A percentile compares a stretch with the other conserved stretches of the same genome.
Conservation (phyloP, 2,329 filamentous ascomycete genomes). For the Aspergillus fructus region DNA sequence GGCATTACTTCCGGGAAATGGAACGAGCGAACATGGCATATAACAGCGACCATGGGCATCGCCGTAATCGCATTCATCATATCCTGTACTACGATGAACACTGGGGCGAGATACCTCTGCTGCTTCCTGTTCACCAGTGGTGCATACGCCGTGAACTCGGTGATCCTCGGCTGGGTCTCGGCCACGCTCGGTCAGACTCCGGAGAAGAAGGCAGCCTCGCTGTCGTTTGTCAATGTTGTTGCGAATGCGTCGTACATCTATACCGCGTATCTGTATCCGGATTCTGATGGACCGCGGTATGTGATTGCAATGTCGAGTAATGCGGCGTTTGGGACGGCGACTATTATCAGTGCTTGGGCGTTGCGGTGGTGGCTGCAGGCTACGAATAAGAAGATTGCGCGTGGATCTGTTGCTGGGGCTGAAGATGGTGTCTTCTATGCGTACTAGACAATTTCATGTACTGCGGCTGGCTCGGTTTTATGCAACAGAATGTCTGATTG, state of each 20-base stretch:
- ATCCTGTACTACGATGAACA: slow-evolving; percentile 17
- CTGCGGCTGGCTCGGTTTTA: no score
- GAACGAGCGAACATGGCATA: slow-evolving; percentile 25
- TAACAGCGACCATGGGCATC: slow-evolving; percentile 14
- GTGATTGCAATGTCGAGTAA: not conserved
- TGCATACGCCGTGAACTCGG: slow-evolving; percentile 30
- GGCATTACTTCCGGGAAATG: not conserved
- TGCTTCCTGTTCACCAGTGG: slow-evolving; percentile 26
- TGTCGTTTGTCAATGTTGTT: slow-evolving; percentile 40
- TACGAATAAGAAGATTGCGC: not conserved
- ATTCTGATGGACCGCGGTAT: slow-evolving; percentile 7
- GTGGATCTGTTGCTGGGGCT: not conserved
- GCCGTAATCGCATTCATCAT: slow-evolving; percentile 23
- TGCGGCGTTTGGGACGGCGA: not conserved
- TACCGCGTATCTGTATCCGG: slow-evolving; percentile 28
- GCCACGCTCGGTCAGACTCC: slow-evolving; percentile 38
- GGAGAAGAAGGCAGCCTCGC: slow-evolving; percentile 41
- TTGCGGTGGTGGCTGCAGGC: not conserved
- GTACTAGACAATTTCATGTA: not conserved
- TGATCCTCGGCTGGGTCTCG: slow-evolving; percentile 41
- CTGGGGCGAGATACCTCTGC: slow-evolving; percentile 22
- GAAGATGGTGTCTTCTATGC: not conserved
- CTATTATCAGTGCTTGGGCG: not conserved
- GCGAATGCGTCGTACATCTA: slow-evolving; percentile 38
- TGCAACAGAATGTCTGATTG: no score